Evolutionary conservation across 2,329 filamentous ascomycete genomes (phyloP).

Genomic region (Beauveria sp.): DNA sequence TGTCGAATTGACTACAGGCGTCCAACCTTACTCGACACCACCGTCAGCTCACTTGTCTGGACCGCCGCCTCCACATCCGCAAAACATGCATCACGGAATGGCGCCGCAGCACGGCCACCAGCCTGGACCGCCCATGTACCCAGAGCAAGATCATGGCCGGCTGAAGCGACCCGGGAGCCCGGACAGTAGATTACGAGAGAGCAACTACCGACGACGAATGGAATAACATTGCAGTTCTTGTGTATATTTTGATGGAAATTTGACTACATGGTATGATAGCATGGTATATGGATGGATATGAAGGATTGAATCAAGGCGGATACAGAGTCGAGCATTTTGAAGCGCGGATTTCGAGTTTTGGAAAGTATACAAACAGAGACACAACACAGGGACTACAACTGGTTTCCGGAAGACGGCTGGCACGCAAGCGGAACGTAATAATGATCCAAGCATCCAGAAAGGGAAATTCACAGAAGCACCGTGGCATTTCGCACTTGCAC

Average conservation of each 20-base stretch:
- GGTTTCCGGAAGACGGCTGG: slow-evolving; percentile 10
- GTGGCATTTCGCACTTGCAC: background rate
- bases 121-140: background rate
- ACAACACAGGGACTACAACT: background rate
- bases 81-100: background rate
- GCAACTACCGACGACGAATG: slow-evolving; percentile 33
- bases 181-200: slow-evolving; percentile 36
- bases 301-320: background rate
- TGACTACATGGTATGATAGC: background rate
- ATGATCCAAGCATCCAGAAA: background rate
- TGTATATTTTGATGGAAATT: background rate
- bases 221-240: slow-evolving; percentile 15
- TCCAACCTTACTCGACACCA: slow-evolving; percentile 53
- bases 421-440: slow-evolving; percentile 8
- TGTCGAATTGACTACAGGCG: slow-evolving; percentile 55
- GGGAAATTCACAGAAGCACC: slow-evolving; percentile 4
- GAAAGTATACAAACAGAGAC: slow-evolving; percentile 1
- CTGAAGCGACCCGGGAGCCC: slow-evolving; percentile 47
- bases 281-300: background rate
- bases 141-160: background rate
- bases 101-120: background rate
- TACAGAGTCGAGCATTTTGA: slow-evolving; percentile 6
- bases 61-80: background rate
- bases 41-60: slow-evolving; percentile 10
- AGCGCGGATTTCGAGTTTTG: slow-evolving; percentile 2